Evolutionary conservation across 805 yeast genomes (phyloP).

Genomic region (Cyberlindnera misumaiensis): DNA sequence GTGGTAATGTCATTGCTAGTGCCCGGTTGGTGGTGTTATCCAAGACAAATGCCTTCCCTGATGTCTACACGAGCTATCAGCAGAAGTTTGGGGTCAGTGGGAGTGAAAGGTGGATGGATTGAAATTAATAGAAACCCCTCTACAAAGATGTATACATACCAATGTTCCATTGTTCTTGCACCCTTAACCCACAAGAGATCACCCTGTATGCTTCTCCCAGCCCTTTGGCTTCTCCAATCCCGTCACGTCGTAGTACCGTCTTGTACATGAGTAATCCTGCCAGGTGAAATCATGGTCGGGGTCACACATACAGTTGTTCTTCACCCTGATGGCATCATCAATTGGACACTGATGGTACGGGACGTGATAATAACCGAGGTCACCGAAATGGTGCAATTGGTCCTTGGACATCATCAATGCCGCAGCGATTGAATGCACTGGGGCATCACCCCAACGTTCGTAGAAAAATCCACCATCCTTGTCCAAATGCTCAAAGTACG

Average conservation of each 20-base stretch:
- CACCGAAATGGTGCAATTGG: slow-evolving; percentile 73
- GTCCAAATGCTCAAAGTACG: slow-evolving; percentile 71
- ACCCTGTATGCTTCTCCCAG: slow-evolving; percentile 56
- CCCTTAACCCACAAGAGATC: slow-evolving; percentile 1
- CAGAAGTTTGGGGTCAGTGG: slow-evolving; percentile 4
- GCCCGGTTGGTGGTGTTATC: slow-evolving; percentile 35
- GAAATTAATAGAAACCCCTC: too few species aligned
- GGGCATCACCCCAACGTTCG: slow-evolving; percentile 95
- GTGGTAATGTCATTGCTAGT: slow-evolving; percentile 43
- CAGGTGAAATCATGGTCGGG: slow-evolving; percentile 70
- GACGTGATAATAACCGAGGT: slow-evolving; percentile 77
- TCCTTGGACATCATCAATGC: slow-evolving; percentile 66
- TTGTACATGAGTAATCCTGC: slow-evolving; percentile 67
- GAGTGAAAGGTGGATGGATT: slow-evolving; percentile 11
- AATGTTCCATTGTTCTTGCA: too few species aligned
- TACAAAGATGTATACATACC: too few species aligned
- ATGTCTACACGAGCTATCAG: slow-evolving; percentile 16
- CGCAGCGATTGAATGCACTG: slow-evolving; percentile 85
- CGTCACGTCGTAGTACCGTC: slow-evolving; percentile 50
- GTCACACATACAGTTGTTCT: slow-evolving; percentile 65
- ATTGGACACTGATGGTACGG: slow-evolving; percentile 80
- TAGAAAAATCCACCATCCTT: slow-evolving; percentile 86
- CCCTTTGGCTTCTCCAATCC: slow-evolving; percentile 56
- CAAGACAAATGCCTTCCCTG: slow-evolving; percentile 37
- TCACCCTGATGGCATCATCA: slow-evolving; percentile 49